Conservation (phyloP, 768 basidiomycete genomes). For the Lactarius quietus region DNA sequence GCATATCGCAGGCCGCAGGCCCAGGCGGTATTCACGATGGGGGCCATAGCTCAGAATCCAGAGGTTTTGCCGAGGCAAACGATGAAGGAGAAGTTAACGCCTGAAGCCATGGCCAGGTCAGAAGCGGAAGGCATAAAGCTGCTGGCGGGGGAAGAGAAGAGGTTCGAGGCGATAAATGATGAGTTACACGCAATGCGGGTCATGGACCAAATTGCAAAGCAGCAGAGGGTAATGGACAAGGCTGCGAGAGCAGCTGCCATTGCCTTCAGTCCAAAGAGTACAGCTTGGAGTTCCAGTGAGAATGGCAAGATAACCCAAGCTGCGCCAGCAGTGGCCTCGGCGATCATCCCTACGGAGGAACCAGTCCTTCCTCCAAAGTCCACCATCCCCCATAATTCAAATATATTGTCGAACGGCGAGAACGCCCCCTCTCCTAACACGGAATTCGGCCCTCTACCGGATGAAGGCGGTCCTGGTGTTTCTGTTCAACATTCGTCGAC, state of each 20-base stretch:
- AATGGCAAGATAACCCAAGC: neutral
- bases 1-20: neutral
- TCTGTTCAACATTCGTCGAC: neutral
- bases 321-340: no score
- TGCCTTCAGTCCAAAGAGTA: neutral
- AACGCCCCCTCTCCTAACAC: neutral
- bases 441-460: neutral
- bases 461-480: neutral
- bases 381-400: neutral
- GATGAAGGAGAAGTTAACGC: neutral
- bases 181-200: neutral
- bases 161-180: neutral
- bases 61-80: no score
- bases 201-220: neutral
- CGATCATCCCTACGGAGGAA: neutral
- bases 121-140: neutral
- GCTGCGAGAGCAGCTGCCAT: neutral
- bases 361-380: neutral
- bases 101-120: neutral
- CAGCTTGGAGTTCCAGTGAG: constrained; percentile 1
- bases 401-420: neutral
- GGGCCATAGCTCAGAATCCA: no score
- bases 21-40: no score
- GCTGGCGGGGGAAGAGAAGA: neutral
- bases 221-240: constrained; percentile 8